Evolutionary conservation across 2,329 filamentous ascomycete genomes (phyloP), one percentile per base, ranked within the genome.

Genomic region (Geosmithia morbida): DNA sequence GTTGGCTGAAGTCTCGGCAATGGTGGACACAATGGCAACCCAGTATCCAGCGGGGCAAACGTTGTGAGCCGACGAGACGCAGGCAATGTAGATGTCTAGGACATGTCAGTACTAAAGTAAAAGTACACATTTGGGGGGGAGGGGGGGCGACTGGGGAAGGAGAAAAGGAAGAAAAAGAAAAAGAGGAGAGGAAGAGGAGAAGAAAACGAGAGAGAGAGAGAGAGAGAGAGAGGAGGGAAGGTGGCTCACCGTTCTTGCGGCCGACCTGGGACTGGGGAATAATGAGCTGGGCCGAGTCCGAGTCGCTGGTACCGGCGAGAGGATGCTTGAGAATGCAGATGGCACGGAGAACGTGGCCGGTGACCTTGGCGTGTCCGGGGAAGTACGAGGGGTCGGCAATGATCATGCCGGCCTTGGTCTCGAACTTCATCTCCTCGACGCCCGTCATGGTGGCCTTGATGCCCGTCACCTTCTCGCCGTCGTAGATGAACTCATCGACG

Each of bases 11-110:
- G 81, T 83, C 74, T 98, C 94, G 53, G 92, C 87, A 61, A 98
- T 96, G 50, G 92, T 98, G 44, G 88, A 95, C 54, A 98, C 90
- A 51, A 97, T 98, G 58, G 92, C 92, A 57, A 98, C 87, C 74
- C 94, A 98, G 79, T 96, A 97, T 51, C 90, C 90, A 77, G 95
- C 94, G 59, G 94, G 92, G 72, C 90, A 97, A 57, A 98, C 94
- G 59, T 94, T 97, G 73, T 98, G 94, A 39, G 89, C 87, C 40
- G 87, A 87, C 1, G 89, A 96, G 50, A 98, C 88, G 64, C 92
- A 85, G 49, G 92, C 90, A 61, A 98, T 83, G 75, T 98, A 98
- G 61, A 98, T 89, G 61, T 97, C 87, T 92, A 19, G 14, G 3
- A 26, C 8, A 16, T 29, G 39, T 46, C 30, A 42, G 41, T 1